Evolutionary conservation across 345 rosid genomes (phyloP), one percentile per base, ranked within the genome.

Genomic region (Brassica nigra): DNA sequence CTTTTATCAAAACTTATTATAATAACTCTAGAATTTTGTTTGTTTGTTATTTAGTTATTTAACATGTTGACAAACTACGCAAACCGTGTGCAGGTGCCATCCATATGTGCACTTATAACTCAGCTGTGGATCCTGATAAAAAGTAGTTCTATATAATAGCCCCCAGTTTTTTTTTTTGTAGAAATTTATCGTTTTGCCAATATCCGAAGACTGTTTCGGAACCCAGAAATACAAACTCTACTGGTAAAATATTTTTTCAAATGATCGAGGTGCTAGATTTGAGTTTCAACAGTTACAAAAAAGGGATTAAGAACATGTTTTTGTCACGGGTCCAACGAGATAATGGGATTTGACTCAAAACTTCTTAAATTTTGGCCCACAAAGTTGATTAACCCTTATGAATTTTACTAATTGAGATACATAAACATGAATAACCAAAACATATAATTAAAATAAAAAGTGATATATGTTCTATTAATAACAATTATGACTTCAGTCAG

Each of bases 81-180:
- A 79, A 67, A 67, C 34, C 64, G 74, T 79, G 78, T 67, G 16
- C 57, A 47, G 65, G 23, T 73, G 76, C 61, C 16, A 72, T 39
- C 34, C 71, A 66, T 30, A 11, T 70, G 78, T 79, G 70, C 74
- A 37, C 64, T 23, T 23, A 59, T 27, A 31, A 18, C 6, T 73
- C 49, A 71, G 54, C 73, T 78, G 37, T 67, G 36, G 29, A 78
- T 23, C 16, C 66, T n/a, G 58, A 20, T n/a, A 52, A 2, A 52
- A 52, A 47, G 54, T 47, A 47, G 15, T 47, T 47, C 54, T 47
- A 47, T 44, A 44, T n/a, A 12, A 11, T 44, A 47, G 54, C 15
- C 4, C 54, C n/a, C 54, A 11, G 3, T 30, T 30, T 44, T 44
- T 42, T 44, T 44, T 44, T 44, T 44, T 11, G 54, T 44, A 44